Evolutionary conservation across 768 basidiomycete genomes (phyloP), one percentile per base, ranked within the genome.

Genomic region (Naganishia antarctica): DNA sequence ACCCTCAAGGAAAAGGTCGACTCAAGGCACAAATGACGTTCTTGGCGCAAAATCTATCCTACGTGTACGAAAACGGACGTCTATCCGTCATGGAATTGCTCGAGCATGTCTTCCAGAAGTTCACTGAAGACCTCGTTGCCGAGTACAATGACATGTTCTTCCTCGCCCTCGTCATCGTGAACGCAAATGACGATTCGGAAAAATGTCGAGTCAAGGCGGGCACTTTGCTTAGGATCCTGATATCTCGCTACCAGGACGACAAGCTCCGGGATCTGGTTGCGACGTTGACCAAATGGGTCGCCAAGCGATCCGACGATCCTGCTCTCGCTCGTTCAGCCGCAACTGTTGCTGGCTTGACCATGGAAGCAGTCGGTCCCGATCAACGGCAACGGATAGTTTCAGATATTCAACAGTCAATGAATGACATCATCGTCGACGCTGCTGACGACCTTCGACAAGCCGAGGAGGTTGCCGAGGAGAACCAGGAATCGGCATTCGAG

Each of bases 31-130:
- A 89, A 68, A 89, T 99, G 84, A 83, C 86, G 0, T 96, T 96
- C 80, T 81, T 99, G 32, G 90, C 90, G 23, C 89, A 88, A 73
- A 98, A 98, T 73, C 79, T 97, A 40, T 86, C 89, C 2, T 99
- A 97, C 73, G 83, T 86, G 43, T 85, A 90, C 75, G 91, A 96
- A 71, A 89, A 86, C 66, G 96, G 96, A 1, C 84, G 93, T 40
- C 82, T 85, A 60, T 97, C 93, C n/a, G 90, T 96, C 59, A 85
- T 99, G 83, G 93, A 96, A 75, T 79, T 98, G 1, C 82, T 99
- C n/a, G 81, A 84, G 15, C 91, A 90, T 0, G 79, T 96, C 50
- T 79, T 98, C 58, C 72, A 81, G 66, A 98, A 97, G 78, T 94
- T 98, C 75, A 86, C 91, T 64, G 80, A 80, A 3, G 81, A 80